These are phyloP conservation scores for Rhizopus sp. DNA, from an alignment of 371 early-diverging fungal genomes.

Conservation along the genomic window DNA sequence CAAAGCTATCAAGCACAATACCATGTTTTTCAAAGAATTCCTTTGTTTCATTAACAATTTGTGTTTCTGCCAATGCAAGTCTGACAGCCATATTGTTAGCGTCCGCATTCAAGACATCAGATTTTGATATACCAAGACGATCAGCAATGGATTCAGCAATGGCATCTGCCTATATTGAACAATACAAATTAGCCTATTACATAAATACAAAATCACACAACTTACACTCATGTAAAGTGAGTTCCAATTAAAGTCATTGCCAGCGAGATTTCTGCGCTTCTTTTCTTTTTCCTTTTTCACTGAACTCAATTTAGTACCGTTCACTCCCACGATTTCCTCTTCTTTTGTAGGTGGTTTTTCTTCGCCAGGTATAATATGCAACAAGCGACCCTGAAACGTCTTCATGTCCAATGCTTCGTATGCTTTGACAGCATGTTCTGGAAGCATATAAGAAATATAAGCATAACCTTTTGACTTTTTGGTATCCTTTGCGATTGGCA, in stretches of 20 bases:
- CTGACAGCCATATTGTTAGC: slow-evolving; percentile 91
- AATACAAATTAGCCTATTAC: slow-evolving; percentile 2
- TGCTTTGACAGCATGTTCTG: slow-evolving; percentile 93
- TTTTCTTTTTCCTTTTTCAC: slow-evolving; percentile 83
- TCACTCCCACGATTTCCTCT: slow-evolving; percentile 60
- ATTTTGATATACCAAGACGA: slow-evolving; percentile 84
- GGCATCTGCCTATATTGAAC: slow-evolving; percentile 76
- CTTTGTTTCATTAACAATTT: slow-evolving; percentile 93
- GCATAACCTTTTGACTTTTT: slow-evolving; percentile 94
- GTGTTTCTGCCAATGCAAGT: slow-evolving; percentile 95
- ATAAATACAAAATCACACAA: slow-evolving; percentile 4
- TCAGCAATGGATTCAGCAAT: slow-evolving; percentile 93
- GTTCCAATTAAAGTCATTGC: slow-evolving; percentile 93
- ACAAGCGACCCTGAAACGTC: slow-evolving; percentile 89
- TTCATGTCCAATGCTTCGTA: slow-evolving; percentile 77
- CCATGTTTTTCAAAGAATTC: slow-evolving; percentile 87
- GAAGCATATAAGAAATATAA: slow-evolving; percentile 82
- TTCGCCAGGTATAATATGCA: slow-evolving; percentile 85
- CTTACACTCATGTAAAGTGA: slow-evolving; percentile 91
- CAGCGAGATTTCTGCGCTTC: slow-evolving; percentile 75
- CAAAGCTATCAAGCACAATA: slow-evolving; percentile 77
- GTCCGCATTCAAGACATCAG: slow-evolving; percentile 84
- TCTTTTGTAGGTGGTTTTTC: slow-evolving; percentile 77
- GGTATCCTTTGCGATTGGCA: slow-evolving; percentile 90
- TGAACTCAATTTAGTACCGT: slow-evolving; percentile 60